Evolutionary conservation across 305 asterid genomes (phyloP), one percentile per base, ranked within the genome.

Genomic region (Fraxinus sp.): DNA sequence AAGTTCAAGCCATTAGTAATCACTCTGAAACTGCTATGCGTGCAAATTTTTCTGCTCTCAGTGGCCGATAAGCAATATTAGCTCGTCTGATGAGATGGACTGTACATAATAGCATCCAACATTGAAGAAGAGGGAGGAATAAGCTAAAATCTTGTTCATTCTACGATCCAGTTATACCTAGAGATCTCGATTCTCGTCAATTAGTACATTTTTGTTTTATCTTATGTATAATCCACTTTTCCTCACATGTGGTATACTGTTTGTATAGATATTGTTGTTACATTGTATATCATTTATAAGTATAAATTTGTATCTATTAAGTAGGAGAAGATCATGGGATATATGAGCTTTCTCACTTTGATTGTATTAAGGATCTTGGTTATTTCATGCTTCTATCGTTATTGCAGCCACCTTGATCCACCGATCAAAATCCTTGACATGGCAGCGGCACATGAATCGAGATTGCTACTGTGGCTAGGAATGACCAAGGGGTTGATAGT

Each of bases 1-100:
- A 88, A 77, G 87, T 81, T 80, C 89, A 85, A 22, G 88, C 35
- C 22, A 78, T 89, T 24, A 91, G 87, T 46, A 98, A 94, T 35
- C 97, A 93, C 83, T 94, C 99, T 0, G 96, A 95, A 75, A 92
- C 97, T 20, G 94, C 93, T 28, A 91, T 93, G 89, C 90, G 92
- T 84, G 91, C 92, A 14, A 93, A 93, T 70, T 94, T 92, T 64
- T 88, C 91, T 70, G 87, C 90, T 71, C 91, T 94, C 16, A 90
- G 83, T 59, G 97, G 97, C 5, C 86, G 96, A 55, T 93, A 86
- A 89, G 10, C 71, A 18, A 22, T 62, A 62, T 62, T 62, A 62
- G 32, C 5, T 62, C 14, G 32, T 62, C 14, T 62, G 5, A 9
- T 62, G 0, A 62, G 32, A 62, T 22, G 32, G 14, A 62, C 71